phyloP scores from a whole-genome alignment of 2,329 filamentous ascomycete species.

The Fusarium bactridioides region DNA sequence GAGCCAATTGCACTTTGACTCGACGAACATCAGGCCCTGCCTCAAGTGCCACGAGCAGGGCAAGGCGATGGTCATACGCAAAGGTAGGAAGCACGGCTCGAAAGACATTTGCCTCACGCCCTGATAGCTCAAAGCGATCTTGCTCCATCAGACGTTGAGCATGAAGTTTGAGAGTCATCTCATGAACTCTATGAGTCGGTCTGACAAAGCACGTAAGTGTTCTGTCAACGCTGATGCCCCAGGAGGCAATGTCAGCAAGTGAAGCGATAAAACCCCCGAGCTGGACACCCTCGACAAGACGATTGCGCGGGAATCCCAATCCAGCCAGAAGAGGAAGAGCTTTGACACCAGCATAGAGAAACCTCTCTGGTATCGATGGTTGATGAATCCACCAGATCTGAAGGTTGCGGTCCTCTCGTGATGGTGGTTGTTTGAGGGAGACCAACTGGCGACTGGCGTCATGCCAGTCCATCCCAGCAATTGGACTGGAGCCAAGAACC shows the following conservation, averaged over 20 bases:
- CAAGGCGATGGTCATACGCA: background rate
- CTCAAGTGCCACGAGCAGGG: background rate
- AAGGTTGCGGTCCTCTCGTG: background rate
- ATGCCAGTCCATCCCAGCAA: background rate
- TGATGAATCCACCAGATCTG: background rate
- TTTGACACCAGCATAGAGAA: background rate
- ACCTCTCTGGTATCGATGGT: background rate
- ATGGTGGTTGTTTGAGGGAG: background rate
- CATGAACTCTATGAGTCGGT: background rate
- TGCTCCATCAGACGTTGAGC: background rate
- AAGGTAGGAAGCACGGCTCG: background rate
- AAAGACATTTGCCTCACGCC: background rate
- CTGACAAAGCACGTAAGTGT: background rate
- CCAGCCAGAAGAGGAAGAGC: background rate
- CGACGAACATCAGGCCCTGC: background rate
- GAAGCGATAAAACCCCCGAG: background rate
- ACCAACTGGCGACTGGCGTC: background rate
- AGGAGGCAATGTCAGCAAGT: background rate
- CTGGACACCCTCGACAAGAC: background rate
- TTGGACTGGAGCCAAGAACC: background rate
- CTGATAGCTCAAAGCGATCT: background rate
- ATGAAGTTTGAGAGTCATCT: background rate
- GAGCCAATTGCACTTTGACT: background rate
- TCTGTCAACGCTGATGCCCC: background rate
- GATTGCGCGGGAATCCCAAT: background rate